phyloP scores from a whole-genome alignment of 1,284 basidiomycete species.

The Mycocalia duriaeana region DNA sequence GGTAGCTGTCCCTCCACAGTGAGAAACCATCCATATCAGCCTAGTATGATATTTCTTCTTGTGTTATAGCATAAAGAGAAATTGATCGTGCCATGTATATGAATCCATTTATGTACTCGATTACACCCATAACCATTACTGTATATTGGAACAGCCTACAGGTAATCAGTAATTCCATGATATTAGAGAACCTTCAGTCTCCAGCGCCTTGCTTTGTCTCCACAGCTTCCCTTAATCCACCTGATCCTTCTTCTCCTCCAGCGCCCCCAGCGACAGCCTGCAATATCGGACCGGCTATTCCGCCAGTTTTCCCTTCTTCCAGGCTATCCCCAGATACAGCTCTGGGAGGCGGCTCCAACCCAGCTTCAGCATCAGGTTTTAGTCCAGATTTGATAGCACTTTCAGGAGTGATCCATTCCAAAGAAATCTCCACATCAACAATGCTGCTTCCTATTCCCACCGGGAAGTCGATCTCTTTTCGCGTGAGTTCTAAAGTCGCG shows the following conservation, averaged over 20 bases:
- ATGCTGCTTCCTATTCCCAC: constrained; percentile 65
- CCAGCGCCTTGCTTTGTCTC: constrained; percentile 25
- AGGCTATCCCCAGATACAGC: constrained; percentile 20
- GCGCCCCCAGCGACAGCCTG: constrained; percentile 20
- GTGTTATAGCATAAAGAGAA: neutral
- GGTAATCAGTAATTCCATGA: neutral
- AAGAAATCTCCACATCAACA: constrained; percentile 56
- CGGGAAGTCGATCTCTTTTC: constrained; percentile 72
- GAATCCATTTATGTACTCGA: neutral
- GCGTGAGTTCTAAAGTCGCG: constrained; percentile 34
- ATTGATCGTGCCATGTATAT: neutral
- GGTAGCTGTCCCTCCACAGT: neutral
- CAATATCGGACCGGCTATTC: constrained; percentile 20
- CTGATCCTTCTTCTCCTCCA: constrained; percentile 4
- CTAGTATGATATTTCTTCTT: neutral
- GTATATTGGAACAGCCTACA: neutral
- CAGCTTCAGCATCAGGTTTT: constrained; percentile 10
- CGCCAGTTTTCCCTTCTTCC: constrained; percentile 16
- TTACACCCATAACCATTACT: neutral
- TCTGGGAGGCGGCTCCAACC: constrained; percentile 25
- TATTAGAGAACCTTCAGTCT: neutral
- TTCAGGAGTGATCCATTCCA: constrained; percentile 35
- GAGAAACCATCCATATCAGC: neutral
- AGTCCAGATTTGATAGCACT: constrained; percentile 1
- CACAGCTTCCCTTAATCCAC: constrained; percentile 18